These are phyloP conservation scores for Antrodiella citrinella DNA, from an alignment of 768 basidiomycete species.

Conservation along the genomic window DNA sequence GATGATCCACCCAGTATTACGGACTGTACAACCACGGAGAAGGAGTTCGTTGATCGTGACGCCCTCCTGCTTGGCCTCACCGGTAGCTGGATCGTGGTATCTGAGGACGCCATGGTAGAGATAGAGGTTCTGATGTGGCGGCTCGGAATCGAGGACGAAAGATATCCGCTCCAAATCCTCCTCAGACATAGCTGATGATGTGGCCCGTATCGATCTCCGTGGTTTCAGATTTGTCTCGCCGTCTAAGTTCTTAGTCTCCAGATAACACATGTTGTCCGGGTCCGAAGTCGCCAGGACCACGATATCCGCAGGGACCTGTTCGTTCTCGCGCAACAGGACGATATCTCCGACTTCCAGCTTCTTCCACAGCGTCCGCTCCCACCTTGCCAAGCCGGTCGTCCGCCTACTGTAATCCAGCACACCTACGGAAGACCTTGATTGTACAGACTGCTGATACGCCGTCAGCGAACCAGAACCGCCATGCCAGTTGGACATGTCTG, in stretches of 20 bases:
- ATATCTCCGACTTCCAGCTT: conserved; percentile 98
- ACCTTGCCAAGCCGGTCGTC: conserved; percentile 62
- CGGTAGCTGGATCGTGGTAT: conserved; percentile 49
- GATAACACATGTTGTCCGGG: conserved; percentile 84
- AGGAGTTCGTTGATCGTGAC: conserved; percentile 90
- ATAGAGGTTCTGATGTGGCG: conserved; percentile 91
- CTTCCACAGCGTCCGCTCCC: conserved; percentile 98
- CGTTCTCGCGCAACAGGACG: conserved; percentile 84
- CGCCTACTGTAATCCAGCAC: conserved; percentile 78
- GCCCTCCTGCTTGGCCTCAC: conserved; percentile 52
- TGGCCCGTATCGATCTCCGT: conserved; percentile 68
- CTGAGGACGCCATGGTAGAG: conserved; percentile 79
- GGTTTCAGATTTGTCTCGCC: conserved; percentile 97
- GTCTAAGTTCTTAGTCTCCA: conserved; percentile 97
- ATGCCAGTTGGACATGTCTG: conserved; percentile 15
- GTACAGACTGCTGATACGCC: conserved; percentile 47
- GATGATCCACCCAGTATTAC: conserved; percentile 90
- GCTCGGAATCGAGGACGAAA: conserved; percentile 88
- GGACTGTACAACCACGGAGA: conserved; percentile 81
- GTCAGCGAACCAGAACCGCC: conserved; percentile 29
- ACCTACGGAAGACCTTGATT: conserved; percentile 49
- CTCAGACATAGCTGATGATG: conserved; percentile 68
- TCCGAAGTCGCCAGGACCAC: conserved; percentile 90
- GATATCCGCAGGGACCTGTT: conserved; percentile 95
- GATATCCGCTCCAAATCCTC: conserved; percentile 84